Conservation (phyloP, 1,284 basidiomycete genomes). For the Malassezia dermatis region DNA sequence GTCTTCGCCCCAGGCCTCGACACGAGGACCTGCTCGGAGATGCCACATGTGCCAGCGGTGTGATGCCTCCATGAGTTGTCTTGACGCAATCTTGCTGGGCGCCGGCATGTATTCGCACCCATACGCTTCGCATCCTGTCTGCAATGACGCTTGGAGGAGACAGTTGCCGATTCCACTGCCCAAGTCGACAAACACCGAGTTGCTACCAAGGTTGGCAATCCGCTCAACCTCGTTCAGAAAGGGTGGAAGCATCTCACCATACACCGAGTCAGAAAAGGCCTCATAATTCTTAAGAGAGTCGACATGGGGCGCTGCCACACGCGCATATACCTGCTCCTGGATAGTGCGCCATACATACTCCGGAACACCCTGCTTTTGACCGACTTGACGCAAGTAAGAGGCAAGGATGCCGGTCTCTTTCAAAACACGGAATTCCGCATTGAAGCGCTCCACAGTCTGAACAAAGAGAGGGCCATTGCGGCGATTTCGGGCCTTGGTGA, state of each 20-base stretch:
- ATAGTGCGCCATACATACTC: constrained; percentile 52
- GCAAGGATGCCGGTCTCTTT: constrained; percentile 46
- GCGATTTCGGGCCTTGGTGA: constrained; percentile 53
- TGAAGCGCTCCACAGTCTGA: constrained; percentile 52
- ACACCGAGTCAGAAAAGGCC: constrained; percentile 49
- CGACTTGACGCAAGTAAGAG: constrained; percentile 36
- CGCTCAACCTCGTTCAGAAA: constrained; percentile 49
- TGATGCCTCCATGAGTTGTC: constrained; percentile 52
- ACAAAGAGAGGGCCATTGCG: constrained; percentile 52
- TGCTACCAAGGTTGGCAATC: constrained; percentile 42
- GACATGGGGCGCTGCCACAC: constrained; percentile 53
- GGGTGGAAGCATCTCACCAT: constrained; percentile 49
- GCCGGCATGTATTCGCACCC: constrained; percentile 54
- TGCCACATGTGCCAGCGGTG: constrained; percentile 53
- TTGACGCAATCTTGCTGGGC: constrained; percentile 50
- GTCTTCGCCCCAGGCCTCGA: constrained; percentile 52
- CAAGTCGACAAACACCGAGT: constrained; percentile 52
- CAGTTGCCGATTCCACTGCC: constrained; percentile 56
- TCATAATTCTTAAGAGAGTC: constrained; percentile 51
- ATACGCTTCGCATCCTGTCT: constrained; percentile 51
- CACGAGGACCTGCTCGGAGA: constrained; percentile 47
- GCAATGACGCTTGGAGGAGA: constrained; percentile 53
- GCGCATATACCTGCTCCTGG: constrained; percentile 53
- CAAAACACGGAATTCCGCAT: constrained; percentile 49
- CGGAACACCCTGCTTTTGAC: constrained; percentile 32